A percentile compares a stretch with the other conserved stretches of the same genome.
Evolutionary conservation across 306 rosid genomes (phyloP).

Genomic region (Neltuma alba): DNA sequence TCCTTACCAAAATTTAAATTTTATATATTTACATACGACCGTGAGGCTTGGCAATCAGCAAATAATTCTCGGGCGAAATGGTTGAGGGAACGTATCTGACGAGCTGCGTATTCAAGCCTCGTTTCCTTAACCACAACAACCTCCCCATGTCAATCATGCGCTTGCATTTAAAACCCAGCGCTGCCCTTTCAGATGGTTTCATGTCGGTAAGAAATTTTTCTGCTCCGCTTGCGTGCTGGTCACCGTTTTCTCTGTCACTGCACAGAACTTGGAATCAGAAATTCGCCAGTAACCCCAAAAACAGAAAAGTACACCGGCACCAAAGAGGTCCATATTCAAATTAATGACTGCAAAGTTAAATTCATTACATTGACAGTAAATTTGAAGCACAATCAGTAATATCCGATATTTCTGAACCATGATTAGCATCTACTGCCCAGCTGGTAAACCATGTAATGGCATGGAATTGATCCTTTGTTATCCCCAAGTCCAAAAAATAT

Average conservation of each 20-base stretch:
- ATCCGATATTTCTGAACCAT: constrained; percentile 67
- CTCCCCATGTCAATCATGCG: constrained; percentile 90
- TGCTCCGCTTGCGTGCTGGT: constrained; percentile 46
- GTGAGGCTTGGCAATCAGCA: constrained; percentile 61
- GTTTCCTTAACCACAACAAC: constrained; percentile 75
- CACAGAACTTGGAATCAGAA: constrained; percentile 14
- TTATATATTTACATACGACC: not conserved
- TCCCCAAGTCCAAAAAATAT: constrained; percentile 66
- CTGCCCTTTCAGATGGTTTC: constrained; percentile 76
- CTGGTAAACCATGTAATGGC: constrained; percentile 95
- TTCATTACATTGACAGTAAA: constrained; percentile 58
- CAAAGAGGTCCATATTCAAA: constrained; percentile 6
- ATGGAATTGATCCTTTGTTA: constrained; percentile 76
- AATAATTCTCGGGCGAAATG: constrained; percentile 91
- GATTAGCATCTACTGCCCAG: constrained; percentile 94
- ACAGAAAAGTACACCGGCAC: not conserved
- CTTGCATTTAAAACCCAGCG: constrained; percentile 91
- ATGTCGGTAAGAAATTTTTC: constrained; percentile 62
- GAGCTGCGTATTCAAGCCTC: constrained; percentile 67
- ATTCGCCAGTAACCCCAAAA: not conserved
- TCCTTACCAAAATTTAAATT: not conserved
- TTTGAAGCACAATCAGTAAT: constrained; percentile 37
- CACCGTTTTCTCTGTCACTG: constrained; percentile 54
- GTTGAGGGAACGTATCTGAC: constrained; percentile 74
- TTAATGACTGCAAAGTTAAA: constrained; percentile 6